A percentile compares a stretch with the other conserved stretches of the same genome.
phyloP scores from a whole-genome alignment of 306 rosid species.

The Amphicarpaea edgeworthii region DNA sequence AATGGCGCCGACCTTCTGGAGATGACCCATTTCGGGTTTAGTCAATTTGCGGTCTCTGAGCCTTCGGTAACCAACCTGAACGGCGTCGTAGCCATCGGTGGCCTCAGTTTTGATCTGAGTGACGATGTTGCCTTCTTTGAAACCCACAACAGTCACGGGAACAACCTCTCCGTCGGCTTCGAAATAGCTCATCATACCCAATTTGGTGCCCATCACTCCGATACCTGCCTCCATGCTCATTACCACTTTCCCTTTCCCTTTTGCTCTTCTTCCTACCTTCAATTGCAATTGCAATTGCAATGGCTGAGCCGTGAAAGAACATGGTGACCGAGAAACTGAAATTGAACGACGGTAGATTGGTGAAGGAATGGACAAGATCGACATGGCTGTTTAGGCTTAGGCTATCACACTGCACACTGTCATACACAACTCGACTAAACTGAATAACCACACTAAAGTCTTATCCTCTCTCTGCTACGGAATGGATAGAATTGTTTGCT shows the following conservation, averaged over 20 bases:
- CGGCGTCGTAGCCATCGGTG: slow-evolving; percentile 83
- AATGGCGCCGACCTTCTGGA: slow-evolving; percentile 77
- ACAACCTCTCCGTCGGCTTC: slow-evolving; percentile 74
- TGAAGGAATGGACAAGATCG: slow-evolving; percentile 24
- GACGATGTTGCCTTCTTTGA: slow-evolving; percentile 92
- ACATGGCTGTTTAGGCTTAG: neutral
- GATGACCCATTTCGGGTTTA: slow-evolving; percentile 90
- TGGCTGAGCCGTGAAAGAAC: slow-evolving; percentile 16
- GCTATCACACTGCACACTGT: too few species aligned
- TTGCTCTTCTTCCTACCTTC: neutral
- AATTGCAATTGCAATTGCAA: neutral
- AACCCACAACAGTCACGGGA: slow-evolving; percentile 91
- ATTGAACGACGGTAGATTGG: slow-evolving; percentile 1
- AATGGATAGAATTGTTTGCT: too few species aligned
- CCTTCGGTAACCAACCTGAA: slow-evolving; percentile 87
- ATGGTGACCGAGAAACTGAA: slow-evolving; percentile 7
- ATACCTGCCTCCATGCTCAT: slow-evolving; percentile 94
- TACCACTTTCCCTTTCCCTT: slow-evolving; percentile 25
- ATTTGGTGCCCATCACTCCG: slow-evolving; percentile 92
- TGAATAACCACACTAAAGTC: too few species aligned
- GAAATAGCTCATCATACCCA: slow-evolving; percentile 96
- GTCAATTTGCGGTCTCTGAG: slow-evolving; percentile 83
- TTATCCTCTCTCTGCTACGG: too few species aligned
- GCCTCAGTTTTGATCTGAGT: slow-evolving; percentile 86
- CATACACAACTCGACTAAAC: too few species aligned